These are phyloP conservation scores for Diplocarpon mali DNA, from an alignment of 2,329 filamentous ascomycete genomes.

Conservation along the genomic window DNA sequence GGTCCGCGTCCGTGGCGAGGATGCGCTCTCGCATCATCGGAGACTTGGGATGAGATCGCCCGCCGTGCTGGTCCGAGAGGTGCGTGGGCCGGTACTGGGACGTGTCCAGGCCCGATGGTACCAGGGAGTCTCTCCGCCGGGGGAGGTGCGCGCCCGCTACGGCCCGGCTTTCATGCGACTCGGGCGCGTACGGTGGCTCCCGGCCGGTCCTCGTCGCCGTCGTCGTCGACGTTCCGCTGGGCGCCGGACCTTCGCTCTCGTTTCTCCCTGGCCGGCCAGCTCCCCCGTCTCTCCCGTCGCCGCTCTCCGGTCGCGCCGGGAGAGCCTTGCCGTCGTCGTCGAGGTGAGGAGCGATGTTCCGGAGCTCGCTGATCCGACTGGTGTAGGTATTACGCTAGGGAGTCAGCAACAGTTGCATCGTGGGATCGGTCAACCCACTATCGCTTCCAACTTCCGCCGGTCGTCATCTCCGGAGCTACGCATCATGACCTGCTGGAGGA, in stretches of 20 bases:
- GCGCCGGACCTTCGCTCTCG: slow-evolving; percentile 33
- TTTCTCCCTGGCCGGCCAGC: slow-evolving; percentile 27
- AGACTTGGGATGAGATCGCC: slow-evolving; percentile 44
- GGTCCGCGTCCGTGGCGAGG: slow-evolving; percentile 27
- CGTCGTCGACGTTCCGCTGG: slow-evolving; percentile 43
- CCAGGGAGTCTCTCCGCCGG: slow-evolving; percentile 27
- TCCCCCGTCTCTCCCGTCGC: slow-evolving; percentile 47
- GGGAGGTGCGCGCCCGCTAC: slow-evolving; percentile 23
- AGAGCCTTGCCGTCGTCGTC: slow-evolving; percentile 59
- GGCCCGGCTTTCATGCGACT: slow-evolving; percentile 16
- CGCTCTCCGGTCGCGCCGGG: slow-evolving; percentile 57
- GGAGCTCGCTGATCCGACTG: slow-evolving; percentile 77
- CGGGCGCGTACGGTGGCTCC: slow-evolving; percentile 23
- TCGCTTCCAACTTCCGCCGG: slow-evolving; percentile 80
- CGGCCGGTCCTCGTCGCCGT: slow-evolving; percentile 41
- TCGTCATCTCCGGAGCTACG: slow-evolving; percentile 80
- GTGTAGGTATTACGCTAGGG: slow-evolving; percentile 75
- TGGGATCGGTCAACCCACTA: slow-evolving; percentile 51
- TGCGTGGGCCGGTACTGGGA: slow-evolving; percentile 24
- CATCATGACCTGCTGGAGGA: slow-evolving; percentile 79
- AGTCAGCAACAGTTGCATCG: slow-evolving; percentile 12
- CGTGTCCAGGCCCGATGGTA: slow-evolving; percentile 24
- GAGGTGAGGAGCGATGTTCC: slow-evolving; percentile 53
- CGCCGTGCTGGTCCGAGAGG: slow-evolving; percentile 31
- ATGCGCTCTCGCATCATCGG: slow-evolving; percentile 33